Base-by-base conservation (phyloP, 2,329 filamentous ascomycete species). In the Dothideomycetes sp. region DNA sequence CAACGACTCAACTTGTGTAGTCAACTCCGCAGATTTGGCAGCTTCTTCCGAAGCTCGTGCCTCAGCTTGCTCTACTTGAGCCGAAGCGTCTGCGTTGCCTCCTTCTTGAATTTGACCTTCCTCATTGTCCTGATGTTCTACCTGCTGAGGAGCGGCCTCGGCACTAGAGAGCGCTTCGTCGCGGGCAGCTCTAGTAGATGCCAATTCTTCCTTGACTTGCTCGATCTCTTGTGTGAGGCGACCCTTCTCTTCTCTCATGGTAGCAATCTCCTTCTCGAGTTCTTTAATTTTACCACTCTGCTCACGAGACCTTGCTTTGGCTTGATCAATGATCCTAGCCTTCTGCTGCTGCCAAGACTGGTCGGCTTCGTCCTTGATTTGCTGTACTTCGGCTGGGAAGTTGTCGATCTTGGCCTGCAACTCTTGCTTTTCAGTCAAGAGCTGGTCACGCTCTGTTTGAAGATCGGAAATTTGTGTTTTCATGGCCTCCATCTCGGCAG, bases 401-500 rank as follows among this genome's bases (percentile, higher is more conserved):
- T 57, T 57, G 28, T 67, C 63, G 20, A 69, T 53, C 47, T 76
- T 64, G 24, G 68, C 62, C 47, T 74, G 64, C n/a, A 77, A 55
- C 12, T 60, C 54, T 41, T 64, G 64, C 49, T 64, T 70, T 51
- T 69, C 69, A 2, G 67, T 60, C 35, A 74, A 64, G 9, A 84
- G 65, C 47, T 56, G 49, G 43, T 68, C 65, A 33, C 64, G 67
- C 51, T 86, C 79, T 4, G 61, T 58, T 40, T 73, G 55, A 31
- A 69, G 50, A 17, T 58, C 57, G 12, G 76, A 65, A 39, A 95
- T 75, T 45, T 80, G 80, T 55, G 83, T 78, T 65, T 91, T 94
- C 44, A 98, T 73, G 45, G 82, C 80, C 53, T 96, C 89, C 57
- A 95, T 75, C 56, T 96, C 89, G 3, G 84, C 85, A 30, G 91